Percentiles rank a stretch among this genome's conserved stretches.
Conservation (phyloP, 2,329 filamentous ascomycete species). For the Exophiala spinifera region DNA sequence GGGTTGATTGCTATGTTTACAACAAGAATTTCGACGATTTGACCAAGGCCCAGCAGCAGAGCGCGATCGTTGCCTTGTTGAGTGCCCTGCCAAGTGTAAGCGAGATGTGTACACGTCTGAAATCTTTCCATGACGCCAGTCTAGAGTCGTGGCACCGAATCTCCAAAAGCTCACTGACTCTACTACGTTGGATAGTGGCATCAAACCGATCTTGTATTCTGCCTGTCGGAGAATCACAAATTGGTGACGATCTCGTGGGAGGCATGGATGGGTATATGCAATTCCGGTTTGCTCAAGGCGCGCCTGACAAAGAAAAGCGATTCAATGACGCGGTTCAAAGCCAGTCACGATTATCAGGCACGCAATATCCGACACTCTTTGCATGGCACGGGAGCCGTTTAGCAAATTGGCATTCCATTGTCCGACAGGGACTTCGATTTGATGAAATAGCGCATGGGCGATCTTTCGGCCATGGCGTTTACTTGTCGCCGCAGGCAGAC, state of each 20-base stretch:
- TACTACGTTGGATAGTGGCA: slow-evolving; percentile 84
- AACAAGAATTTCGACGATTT: slow-evolving; percentile 43
- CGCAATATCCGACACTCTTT: slow-evolving; percentile 67
- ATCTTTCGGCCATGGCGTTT: slow-evolving; percentile 74
- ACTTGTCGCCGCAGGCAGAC: slow-evolving; percentile 63
- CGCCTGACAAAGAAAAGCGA: slow-evolving; percentile 77
- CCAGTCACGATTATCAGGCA: slow-evolving; percentile 37
- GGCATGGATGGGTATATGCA: slow-evolving; percentile 70
- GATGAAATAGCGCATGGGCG: slow-evolving; percentile 62
- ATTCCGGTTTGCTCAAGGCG: slow-evolving; percentile 83
- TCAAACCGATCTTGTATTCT: slow-evolving; percentile 86
- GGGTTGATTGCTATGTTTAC: slow-evolving; percentile 33
- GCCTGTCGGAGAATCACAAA: slow-evolving; percentile 57
- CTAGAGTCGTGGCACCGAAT: slow-evolving; percentile 59
- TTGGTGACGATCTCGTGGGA: slow-evolving; percentile 52
- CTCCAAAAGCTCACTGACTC: slow-evolving; percentile 61
- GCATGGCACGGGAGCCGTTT: slow-evolving; percentile 81
- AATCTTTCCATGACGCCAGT: slow-evolving; percentile 35
- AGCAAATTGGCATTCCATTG: slow-evolving; percentile 84
- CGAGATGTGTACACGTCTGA: slow-evolving; percentile 47
- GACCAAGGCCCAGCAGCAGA: slow-evolving; percentile 29
- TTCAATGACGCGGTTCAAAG: slow-evolving; percentile 64
- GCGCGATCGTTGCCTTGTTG: slow-evolving; percentile 36
- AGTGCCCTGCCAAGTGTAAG: slow-evolving; percentile 40
- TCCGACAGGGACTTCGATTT: slow-evolving; percentile 77